phyloP scores from a whole-genome alignment of 257 asterid genomes.

The Perilla frutescens region DNA sequence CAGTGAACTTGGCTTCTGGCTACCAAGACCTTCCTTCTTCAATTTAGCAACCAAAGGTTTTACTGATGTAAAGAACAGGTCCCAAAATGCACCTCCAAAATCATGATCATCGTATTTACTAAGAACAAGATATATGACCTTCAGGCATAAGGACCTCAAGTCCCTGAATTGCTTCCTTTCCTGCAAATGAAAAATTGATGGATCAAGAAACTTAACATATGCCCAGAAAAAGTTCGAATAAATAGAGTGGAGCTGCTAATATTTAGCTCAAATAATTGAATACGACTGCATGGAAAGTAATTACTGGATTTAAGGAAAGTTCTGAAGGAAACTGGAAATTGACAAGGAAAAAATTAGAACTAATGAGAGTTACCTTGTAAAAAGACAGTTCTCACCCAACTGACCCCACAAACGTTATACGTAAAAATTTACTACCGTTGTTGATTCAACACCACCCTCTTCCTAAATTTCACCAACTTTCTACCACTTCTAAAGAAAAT shows the following conservation, averaged over 20 bases:
- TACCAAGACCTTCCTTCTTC: constrained; percentile 83
- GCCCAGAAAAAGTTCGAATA: constrained; percentile 9
- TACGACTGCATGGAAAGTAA: not conserved
- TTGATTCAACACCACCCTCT: not conserved
- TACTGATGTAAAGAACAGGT: constrained; percentile 67
- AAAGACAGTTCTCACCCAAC: constrained; percentile 21
- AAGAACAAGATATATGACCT: constrained; percentile 68
- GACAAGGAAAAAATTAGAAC: not conserved
- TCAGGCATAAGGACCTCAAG: constrained; percentile 86
- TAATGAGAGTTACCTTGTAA: not conserved
- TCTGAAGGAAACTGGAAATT: not conserved
- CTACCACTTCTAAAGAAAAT: not conserved
- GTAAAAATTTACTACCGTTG: not conserved
- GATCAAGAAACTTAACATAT: constrained; percentile 30
- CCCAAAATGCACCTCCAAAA: constrained; percentile 78
- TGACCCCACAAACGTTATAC: not conserved
- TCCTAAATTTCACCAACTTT: not conserved
- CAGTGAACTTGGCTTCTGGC: constrained; percentile 86
- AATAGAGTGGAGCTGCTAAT: not conserved
- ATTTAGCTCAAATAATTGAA: constrained; percentile 17
- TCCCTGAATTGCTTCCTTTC: constrained; percentile 75
- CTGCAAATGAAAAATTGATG: constrained; percentile 53
- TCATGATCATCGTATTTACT: constrained; percentile 66
- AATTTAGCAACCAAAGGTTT: constrained; percentile 69
- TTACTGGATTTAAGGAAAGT: not conserved